Percentiles rank a stretch among this genome's conserved stretches.
These are phyloP conservation scores for Yamadazyma oceani DNA, from an alignment of 1,139 yeast genomes.

Conservation along the genomic window DNA sequence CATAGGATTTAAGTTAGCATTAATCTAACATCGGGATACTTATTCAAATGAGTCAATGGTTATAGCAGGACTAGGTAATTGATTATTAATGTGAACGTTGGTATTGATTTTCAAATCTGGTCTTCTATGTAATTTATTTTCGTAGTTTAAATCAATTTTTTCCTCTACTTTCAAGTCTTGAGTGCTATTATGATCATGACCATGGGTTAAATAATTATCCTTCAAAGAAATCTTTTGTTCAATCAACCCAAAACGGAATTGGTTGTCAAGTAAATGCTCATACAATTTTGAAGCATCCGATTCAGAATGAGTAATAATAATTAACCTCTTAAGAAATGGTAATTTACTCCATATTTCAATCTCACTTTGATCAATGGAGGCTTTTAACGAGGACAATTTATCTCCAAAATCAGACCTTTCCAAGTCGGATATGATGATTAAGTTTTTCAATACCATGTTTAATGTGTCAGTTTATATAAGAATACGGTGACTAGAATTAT, in stretches of 20 bases:
- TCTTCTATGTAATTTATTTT: constrained; percentile 11
- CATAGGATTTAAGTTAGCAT: constrained; percentile 17
- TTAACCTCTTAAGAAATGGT: constrained; percentile 42
- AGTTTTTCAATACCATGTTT: constrained; percentile 13
- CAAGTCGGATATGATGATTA: constrained; percentile 16
- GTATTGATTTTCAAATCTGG: constrained; percentile 6
- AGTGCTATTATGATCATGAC: not conserved
- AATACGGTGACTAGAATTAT: too few species aligned
- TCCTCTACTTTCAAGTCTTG: constrained; percentile 13
- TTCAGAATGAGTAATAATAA: constrained; percentile 39
- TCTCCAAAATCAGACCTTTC: constrained; percentile 10
- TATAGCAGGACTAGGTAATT: constrained; percentile 11
- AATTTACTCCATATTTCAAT: constrained; percentile 42
- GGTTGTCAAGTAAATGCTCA: constrained; percentile 19
- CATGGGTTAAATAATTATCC: constrained; percentile 13
- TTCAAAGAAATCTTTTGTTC: constrained; percentile 13
- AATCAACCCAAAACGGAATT: constrained; percentile 6
- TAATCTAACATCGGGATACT: not conserved
- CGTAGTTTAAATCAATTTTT: constrained; percentile 15
- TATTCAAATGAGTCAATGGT: constrained; percentile 9
- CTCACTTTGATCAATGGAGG: constrained; percentile 6
- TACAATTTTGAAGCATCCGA: constrained; percentile 27
- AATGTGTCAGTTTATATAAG: not conserved
- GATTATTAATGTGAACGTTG: not conserved
- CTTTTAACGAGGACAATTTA: constrained; percentile 6